Percentiles rank a stretch among this genome's conserved stretches.
These are phyloP conservation scores for Leucosporidium yakuticum DNA, from an alignment of 768 basidiomycete species.

Conservation along the genomic window DNA sequence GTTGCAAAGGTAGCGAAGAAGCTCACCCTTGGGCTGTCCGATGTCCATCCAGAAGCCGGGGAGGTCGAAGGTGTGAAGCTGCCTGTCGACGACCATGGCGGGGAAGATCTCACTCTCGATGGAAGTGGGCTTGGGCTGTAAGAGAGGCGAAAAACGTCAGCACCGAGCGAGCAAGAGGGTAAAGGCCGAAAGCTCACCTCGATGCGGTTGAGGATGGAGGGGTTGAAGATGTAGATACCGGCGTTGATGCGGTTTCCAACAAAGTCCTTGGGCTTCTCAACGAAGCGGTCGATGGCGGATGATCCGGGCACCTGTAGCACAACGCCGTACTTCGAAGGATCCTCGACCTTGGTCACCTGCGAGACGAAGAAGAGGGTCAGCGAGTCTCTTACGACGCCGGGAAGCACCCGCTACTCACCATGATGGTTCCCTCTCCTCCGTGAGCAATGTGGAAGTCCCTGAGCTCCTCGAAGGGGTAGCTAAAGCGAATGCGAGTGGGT, in stretches of 20 bases:
- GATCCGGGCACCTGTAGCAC: conserved; percentile 48
- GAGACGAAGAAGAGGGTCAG: background rate
- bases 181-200: conserved; percentile 41
- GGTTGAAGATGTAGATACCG: conserved; percentile 53
- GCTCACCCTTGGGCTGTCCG: conserved; percentile 47
- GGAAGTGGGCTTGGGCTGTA: conserved; percentile 48
- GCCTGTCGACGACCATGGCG: conserved; percentile 46
- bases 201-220: conserved; percentile 48
- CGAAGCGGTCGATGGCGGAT: conserved; percentile 50
- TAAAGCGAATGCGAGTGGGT: no score
- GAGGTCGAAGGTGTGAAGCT: conserved; percentile 50
- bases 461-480: conserved; percentile 50
- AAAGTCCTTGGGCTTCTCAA: conserved; percentile 51
- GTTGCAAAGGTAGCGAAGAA: no score
- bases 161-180: no score
- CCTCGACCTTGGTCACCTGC: conserved; percentile 50
- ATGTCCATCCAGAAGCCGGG: conserved; percentile 52
- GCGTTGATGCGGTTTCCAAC: conserved; percentile 52
- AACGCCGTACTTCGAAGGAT: conserved; percentile 50
- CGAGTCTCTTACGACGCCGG: background rate
- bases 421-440: conserved; percentile 49
- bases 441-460: conserved; percentile 50
- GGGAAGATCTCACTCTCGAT: conserved; percentile 52
- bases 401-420: conserved; percentile 38
- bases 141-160: conserved; percentile 1